Percentiles rank a stretch among this genome's conserved stretches.
Conservation (phyloP, 441 rosid species). For the Croton laevigatus region DNA sequence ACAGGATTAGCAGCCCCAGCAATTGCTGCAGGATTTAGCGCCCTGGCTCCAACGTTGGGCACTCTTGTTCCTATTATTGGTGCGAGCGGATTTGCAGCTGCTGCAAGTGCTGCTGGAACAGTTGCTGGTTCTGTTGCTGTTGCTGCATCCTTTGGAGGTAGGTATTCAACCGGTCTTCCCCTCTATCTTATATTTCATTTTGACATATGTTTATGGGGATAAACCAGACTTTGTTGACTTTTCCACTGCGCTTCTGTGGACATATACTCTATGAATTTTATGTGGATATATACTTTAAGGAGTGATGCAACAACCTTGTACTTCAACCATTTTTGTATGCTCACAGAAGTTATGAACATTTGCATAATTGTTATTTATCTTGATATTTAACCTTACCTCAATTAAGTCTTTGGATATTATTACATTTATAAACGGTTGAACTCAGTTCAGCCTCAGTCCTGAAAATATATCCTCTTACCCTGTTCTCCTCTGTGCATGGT, state of each 20-base stretch:
- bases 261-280: constrained; percentile 2
- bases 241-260: not conserved
- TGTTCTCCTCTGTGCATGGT: not conserved
- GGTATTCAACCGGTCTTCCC: constrained; percentile 10
- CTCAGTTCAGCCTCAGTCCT: not conserved
- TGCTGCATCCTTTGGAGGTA: constrained; percentile 99
- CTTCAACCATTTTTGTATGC: not conserved
- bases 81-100: constrained; percentile 93
- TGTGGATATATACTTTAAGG: not conserved
- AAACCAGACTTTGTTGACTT: not conserved
- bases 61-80: constrained; percentile 87
- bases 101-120: constrained; percentile 95
- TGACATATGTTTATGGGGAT: not conserved
- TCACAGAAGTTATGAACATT: not conserved
- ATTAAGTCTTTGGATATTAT: not conserved
- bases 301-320: not conserved
- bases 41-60: constrained; percentile 93
- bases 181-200: not conserved
- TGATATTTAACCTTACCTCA: not conserved
- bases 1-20: constrained; percentile 98
- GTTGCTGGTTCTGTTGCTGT: constrained; percentile 95
- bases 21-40: constrained; percentile 88
- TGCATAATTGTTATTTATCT: not conserved
- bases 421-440: not conserved
- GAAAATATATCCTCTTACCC: not conserved